A percentile compares a stretch with the other conserved stretches of the same genome.
These are phyloP conservation scores for Cyclaneusma minus DNA, from an alignment of 2,329 filamentous ascomycete genomes.

Conservation along the genomic window DNA sequence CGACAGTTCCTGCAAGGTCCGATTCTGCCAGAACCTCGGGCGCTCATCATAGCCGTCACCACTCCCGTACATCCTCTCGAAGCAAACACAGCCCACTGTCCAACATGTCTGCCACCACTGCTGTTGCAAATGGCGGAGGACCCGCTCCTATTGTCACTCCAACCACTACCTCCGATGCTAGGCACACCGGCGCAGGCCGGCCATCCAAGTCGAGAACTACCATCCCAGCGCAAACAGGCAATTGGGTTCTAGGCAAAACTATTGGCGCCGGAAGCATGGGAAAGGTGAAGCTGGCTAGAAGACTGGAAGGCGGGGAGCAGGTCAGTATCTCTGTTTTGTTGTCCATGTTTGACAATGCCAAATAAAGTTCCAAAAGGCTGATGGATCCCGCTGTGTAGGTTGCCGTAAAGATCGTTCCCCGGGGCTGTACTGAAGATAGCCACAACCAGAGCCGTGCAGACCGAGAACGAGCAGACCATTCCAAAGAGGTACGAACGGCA, in stretches of 20 bases:
- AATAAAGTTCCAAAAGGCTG: neutral
- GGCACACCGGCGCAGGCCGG: conserved; percentile 29
- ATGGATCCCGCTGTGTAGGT: conserved; percentile 39
- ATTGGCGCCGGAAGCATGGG: conserved; percentile 98
- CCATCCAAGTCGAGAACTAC: conserved; percentile 54
- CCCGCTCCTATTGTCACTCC: conserved; percentile 33
- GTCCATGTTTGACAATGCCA: conserved; percentile 4
- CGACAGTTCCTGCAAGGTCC: conserved; percentile 8
- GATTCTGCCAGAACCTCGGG: conserved; percentile 21
- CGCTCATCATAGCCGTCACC: conserved; percentile 23
- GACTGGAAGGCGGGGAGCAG: conserved; percentile 81
- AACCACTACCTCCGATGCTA: conserved; percentile 29
- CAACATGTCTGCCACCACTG: conserved; percentile 32
- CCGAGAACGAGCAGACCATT: conserved; percentile 83
- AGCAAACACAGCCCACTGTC: conserved; percentile 21
- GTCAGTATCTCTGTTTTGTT: conserved; percentile 40
- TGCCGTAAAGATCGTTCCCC: conserved; percentile 91
- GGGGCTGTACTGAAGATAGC: conserved; percentile 77
- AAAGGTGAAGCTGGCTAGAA: conserved; percentile 91
- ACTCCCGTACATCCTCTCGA: conserved; percentile 17
- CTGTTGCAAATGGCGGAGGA: conserved; percentile 35
- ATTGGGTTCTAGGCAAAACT: conserved; percentile 92
- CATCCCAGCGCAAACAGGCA: conserved; percentile 78
- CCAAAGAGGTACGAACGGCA: conserved; percentile 88
- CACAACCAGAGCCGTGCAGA: conserved; percentile 51